Evolutionary conservation across 2,329 filamentous ascomycete genomes (phyloP), one percentile per base, ranked within the genome.

Genomic region (Blumeria hordei): DNA sequence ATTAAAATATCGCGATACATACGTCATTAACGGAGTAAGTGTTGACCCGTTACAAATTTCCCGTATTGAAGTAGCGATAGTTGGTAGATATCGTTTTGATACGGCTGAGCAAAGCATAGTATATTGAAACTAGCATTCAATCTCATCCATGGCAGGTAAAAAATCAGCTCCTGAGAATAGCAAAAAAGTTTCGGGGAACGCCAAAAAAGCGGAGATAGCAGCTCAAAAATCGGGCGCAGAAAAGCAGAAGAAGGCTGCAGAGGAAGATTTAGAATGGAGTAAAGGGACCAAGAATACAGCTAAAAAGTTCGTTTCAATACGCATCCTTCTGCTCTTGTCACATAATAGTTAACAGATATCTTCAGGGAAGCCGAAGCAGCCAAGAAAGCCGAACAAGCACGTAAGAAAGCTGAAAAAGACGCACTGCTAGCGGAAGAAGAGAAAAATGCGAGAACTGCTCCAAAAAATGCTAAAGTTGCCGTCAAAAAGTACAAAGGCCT

Each of bases 371-470:
- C 83, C 37, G 87, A 88, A 55, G 85, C 83, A 53, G 81, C 80
- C 53, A 94, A 90, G 70, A 88, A 84, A 62, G 83, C 83, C 55
- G 86, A 93, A 65, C 77, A 74, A 55, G 85, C 84, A 2, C 80
- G 82, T 56, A 94, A 94, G 70, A 96, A 94, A 70, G 90, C 88
- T 54, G 92, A 96, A 67, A 83, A 83, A 53, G 88, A 93, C 1
- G 86, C 88, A 10, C 71, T 88, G 28, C 70, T 88, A 39, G 81
- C 80, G 56, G 88, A 85, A 65, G 92, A 98, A 69, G 90, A 95
- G 65, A 87, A 86, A 69, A 81, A 82, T 61, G 71, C 75, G 57
- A 83, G 84, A 68, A 71, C 75, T 57, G 79, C 81, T 14, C 72
- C 75, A 49, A 85, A 84, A 68, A 83, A 83, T 66, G 69, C 75